phyloP scores from a whole-genome alignment of 805 yeast genomes.

The Yarrowia deformans region DNA sequence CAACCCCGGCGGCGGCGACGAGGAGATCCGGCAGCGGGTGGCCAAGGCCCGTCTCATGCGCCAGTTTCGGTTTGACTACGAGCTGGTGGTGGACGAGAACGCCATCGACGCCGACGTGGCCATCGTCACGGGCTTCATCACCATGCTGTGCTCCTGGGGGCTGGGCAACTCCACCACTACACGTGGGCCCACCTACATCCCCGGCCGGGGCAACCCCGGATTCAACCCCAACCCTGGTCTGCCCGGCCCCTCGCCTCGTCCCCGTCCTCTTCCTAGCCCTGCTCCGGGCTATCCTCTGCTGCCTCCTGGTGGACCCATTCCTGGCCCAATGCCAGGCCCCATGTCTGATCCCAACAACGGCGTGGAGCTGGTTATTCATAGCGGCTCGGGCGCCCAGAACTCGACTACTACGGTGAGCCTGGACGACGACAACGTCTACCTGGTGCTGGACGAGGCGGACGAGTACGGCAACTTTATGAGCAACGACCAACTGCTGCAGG shows the following conservation, averaged over 20 bases:
- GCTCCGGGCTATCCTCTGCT: constrained; percentile 18
- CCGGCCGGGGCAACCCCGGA: neutral
- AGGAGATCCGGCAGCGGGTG: constrained; percentile 61
- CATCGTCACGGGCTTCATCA: constrained; percentile 65
- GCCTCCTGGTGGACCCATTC: constrained; percentile 20
- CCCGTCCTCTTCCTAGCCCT: constrained; percentile 9
- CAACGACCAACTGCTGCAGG: constrained; percentile 24
- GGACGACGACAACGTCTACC: constrained; percentile 18
- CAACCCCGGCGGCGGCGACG: constrained; percentile 64
- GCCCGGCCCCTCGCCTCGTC: neutral
- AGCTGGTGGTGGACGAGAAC: constrained; percentile 59
- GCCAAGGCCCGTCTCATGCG: constrained; percentile 65
- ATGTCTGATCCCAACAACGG: constrained; percentile 35
- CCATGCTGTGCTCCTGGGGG: constrained; percentile 76
- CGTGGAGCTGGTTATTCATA: constrained; percentile 36
- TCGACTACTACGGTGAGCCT: constrained; percentile 2
- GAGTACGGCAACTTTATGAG: constrained; percentile 30
- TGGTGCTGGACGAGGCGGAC: constrained; percentile 36
- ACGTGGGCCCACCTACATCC: constrained; percentile 57
- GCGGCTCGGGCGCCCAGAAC: neutral
- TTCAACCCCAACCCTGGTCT: neutral
- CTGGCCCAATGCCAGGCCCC: constrained; percentile 11
- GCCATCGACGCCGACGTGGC: constrained; percentile 61
- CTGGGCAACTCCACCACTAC: constrained; percentile 61
- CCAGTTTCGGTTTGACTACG: constrained; percentile 66